These are phyloP conservation scores for Stentor coeruleus DNA, from an alignment of 73 alveolate genomes.

Conservation along the genomic window DNA sequence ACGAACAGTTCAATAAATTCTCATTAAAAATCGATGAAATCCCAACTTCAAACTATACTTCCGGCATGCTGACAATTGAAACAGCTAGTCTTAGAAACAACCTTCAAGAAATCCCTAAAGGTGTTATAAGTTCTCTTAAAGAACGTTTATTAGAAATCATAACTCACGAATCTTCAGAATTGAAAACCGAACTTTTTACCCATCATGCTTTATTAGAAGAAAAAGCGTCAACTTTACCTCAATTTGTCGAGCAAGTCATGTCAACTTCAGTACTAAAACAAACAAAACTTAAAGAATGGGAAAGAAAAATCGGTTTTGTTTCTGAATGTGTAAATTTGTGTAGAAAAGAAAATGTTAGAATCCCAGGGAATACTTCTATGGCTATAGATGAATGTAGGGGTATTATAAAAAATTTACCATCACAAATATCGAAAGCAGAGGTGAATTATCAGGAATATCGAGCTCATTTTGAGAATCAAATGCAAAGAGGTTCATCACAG, in stretches of 20 bases:
- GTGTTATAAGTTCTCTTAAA: slow-evolving; percentile 54
- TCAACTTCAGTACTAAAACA: neutral
- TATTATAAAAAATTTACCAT: slow-evolving; percentile 48
- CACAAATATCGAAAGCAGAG: slow-evolving; percentile 44
- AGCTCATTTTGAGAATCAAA: slow-evolving; percentile 9
- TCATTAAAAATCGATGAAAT: slow-evolving; percentile 34
- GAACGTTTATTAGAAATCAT: slow-evolving; percentile 23
- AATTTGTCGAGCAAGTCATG: slow-evolving; percentile 10
- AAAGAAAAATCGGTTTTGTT: neutral
- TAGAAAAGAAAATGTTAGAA: slow-evolving; percentile 18
- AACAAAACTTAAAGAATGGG: slow-evolving; percentile 8
- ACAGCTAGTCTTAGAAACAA: slow-evolving; percentile 34
- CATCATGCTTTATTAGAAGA: slow-evolving; percentile 1
- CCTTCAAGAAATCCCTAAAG: slow-evolving; percentile 54
- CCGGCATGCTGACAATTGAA: slow-evolving; percentile 54
- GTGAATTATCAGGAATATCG: slow-evolving; percentile 36
- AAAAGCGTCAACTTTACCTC: slow-evolving; percentile 7
- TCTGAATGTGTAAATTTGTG: slow-evolving; percentile 22
- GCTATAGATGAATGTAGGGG: slow-evolving; percentile 49
- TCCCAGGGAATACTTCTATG: slow-evolving; percentile 4
- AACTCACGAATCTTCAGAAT: slow-evolving; percentile 12
- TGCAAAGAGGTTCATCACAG: neutral
- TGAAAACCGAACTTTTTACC: slow-evolving; percentile 14
- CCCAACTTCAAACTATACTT: slow-evolving; percentile 33
- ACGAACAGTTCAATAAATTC: slow-evolving; percentile 3